These are phyloP conservation scores for Kodamaea derodonti DNA, from an alignment of 1,139 yeast species.

Conservation along the genomic window DNA sequence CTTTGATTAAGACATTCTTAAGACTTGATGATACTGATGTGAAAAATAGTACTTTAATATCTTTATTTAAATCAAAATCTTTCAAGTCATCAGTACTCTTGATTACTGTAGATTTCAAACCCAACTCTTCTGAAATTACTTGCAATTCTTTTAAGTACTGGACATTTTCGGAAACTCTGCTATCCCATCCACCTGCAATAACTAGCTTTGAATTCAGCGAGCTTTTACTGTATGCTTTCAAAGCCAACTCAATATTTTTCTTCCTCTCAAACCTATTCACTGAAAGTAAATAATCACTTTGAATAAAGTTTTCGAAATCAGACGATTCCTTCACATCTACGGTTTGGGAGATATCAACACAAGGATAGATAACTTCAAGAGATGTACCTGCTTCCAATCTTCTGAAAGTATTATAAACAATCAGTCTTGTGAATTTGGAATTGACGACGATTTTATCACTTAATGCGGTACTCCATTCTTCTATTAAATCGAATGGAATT, in stretches of 20 bases:
- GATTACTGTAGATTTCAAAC: conserved; percentile 46
- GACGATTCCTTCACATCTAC: conserved; percentile 18
- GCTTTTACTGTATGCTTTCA: conserved; percentile 43
- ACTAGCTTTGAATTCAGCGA: conserved; percentile 44
- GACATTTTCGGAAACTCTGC: conserved; percentile 71
- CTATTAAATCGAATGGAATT: conserved; percentile 75
- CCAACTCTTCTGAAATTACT: conserved; percentile 40
- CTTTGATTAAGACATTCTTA: conserved; percentile 60
- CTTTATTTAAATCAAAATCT: conserved; percentile 1
- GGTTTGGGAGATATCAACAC: conserved; percentile 52
- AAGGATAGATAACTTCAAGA: conserved; percentile 85
- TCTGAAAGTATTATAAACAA: conserved; percentile 64
- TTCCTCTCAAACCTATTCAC: conserved; percentile 86
- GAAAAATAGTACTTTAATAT: conserved; percentile 54
- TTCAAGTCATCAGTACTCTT: conserved; percentile 28
- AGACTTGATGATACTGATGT: conserved; percentile 72
- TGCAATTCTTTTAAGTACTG: conserved; percentile 63
- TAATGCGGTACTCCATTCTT: conserved; percentile 72
- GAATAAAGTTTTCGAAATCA: conserved; percentile 35
- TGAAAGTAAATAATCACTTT: conserved; percentile 54
- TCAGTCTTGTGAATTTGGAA: conserved; percentile 72
- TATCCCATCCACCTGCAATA: conserved; percentile 91
- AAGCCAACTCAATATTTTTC: conserved; percentile 77
- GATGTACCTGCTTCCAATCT: conserved; percentile 27
- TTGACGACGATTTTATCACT: conserved; percentile 85